Evolutionary conservation across 2,329 filamentous ascomycete genomes (phyloP), one percentile per base, ranked within the genome.

Genomic region (Penicillium sumatraense): DNA sequence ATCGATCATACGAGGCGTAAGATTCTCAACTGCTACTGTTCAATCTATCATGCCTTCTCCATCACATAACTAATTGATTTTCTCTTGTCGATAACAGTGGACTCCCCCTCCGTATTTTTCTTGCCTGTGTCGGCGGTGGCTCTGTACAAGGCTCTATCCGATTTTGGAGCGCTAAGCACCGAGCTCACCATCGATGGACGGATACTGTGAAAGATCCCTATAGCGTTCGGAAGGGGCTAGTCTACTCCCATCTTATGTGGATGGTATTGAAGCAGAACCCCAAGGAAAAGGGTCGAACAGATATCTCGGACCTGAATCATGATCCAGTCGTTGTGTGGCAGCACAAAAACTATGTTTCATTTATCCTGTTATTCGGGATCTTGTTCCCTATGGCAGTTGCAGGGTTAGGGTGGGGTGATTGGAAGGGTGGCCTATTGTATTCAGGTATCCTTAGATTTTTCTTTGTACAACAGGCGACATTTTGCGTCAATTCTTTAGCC

Each of bases 381-480:
- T 72, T 88, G 68, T 86, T 95, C 75, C 91, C 91, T 27, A 89
- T 84, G 57, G 64, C 91, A 29, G 86, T 95, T 61, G 86, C 88
- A 68, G 90, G 91, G 63, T 79, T 95, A 27, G 83, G 86, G 70
- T 96, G 90, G 90, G 85, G 85, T 73, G 91, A 96, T 76, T 93
- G 85, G 85, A 72, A 82, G 55, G 91, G 91, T 65, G 91, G 91
- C 46, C 90, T 92, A 74, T 82, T 96, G 73, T 96, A 96, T 70
- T 90, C 82, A 57, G 91, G 90, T 68, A 91, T 96, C 65, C 85
- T 96, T 63, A 87, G 91, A 65, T 88, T 93, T 77, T 93, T 91
- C 83, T 89, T 93, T 77, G 89, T 96, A 61, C 91, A 95, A 81
- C 91, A 96, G 78, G 90, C 91, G 55, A 95, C 91, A 62, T 96